Evolutionary conservation across 345 rosid genomes (phyloP).

Genomic region (Populus tremula): DNA sequence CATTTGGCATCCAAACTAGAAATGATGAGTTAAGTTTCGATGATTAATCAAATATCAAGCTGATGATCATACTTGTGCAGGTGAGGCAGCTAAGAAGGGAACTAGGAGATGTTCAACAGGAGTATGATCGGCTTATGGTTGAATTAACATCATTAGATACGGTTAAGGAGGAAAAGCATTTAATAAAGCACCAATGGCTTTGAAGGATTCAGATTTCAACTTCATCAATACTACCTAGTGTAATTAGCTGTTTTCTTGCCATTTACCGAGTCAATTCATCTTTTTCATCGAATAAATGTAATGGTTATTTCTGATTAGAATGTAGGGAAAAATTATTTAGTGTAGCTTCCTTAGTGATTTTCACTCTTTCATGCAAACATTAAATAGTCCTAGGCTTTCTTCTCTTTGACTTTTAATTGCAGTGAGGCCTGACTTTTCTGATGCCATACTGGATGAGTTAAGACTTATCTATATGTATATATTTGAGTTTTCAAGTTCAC

Average conservation of each 20-base stretch:
- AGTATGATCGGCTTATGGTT: constrained; percentile 38
- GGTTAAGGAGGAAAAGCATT: constrained; percentile 39
- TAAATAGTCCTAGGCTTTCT: neutral
- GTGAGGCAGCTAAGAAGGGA: constrained; percentile 47
- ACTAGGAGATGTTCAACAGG: constrained; percentile 36
- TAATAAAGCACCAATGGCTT: constrained; percentile 11
- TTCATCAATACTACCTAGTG: constrained; percentile 23
- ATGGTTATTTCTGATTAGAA: constrained; percentile 13
- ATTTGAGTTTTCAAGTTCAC: too few species aligned
- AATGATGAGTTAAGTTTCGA: neutral
- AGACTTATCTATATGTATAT: neutral
- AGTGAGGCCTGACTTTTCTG: neutral
- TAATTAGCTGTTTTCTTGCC: constrained; percentile 42
- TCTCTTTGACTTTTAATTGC: neutral
- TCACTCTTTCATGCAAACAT: neutral
- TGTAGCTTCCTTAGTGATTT: neutral
- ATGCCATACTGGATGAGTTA: neutral
- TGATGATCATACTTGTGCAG: constrained; percentile 31
- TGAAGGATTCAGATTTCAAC: constrained; percentile 7
- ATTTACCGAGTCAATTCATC: constrained; percentile 23
- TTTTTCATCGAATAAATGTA: constrained; percentile 22
- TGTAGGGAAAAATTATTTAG: constrained; percentile 23
- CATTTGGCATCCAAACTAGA: neutral
- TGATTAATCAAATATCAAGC: neutral
- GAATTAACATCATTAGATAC: constrained; percentile 41